phyloP scores from a whole-genome alignment of 495 filamentous ascomycete genomes.

The Glutinoglossum americanum region DNA sequence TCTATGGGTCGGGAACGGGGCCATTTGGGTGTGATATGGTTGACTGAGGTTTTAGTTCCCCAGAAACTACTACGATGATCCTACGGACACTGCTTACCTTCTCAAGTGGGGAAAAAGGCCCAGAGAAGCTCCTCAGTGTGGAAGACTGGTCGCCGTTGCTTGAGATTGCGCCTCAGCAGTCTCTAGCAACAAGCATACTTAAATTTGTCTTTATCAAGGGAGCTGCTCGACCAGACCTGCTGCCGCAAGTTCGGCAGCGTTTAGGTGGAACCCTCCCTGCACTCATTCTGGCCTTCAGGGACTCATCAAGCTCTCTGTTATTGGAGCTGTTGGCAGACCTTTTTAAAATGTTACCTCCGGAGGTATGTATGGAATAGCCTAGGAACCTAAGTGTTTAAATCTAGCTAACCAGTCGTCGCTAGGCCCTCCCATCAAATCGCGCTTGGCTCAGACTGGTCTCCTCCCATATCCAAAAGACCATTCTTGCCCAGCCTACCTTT shows the following conservation, averaged over 20 bases:
- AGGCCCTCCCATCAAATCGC: not conserved
- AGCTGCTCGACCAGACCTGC: not conserved
- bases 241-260: not conserved
- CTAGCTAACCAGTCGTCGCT: not conserved
- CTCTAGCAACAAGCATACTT: conserved; percentile 28
- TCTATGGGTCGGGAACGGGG: too few relatives aligned
- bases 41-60: conserved; percentile 18
- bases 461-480: not conserved
- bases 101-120: conserved; percentile 13
- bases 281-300: conserved; percentile 27
- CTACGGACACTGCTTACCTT: conserved; percentile 32
- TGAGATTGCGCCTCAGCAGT: conserved; percentile 29
- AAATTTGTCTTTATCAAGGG: conserved; percentile 27
- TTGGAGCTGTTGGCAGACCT: conserved; percentile 24
- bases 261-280: conserved; percentile 12
- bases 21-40: not conserved
- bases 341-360: conserved; percentile 20
- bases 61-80: conserved; percentile 26
- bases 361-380: conserved; percentile 14
- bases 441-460: not conserved
- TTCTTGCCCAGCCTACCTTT: not conserved
- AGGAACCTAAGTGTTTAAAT: not conserved
- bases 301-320: conserved; percentile 27
- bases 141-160: conserved; percentile 27
- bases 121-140: conserved; percentile 9